These are phyloP conservation scores for Eudorina sp. DNA, from an alignment of 139 green algal genomes.

Conservation along the genomic window DNA sequence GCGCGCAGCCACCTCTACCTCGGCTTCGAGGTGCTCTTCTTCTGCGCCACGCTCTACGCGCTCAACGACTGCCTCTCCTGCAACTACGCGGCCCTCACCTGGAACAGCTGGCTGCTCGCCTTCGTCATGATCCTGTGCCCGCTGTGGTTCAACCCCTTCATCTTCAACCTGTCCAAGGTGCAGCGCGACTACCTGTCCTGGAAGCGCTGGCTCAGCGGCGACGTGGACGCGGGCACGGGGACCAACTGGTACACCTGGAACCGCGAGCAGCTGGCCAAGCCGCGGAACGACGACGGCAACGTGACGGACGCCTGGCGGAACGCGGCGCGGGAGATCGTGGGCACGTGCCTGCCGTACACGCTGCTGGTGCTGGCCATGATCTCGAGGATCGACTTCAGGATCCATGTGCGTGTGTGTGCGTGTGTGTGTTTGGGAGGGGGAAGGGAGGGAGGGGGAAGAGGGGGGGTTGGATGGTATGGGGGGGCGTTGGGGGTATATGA, in stretches of 20 bases:
- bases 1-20: conserved; percentile 81
- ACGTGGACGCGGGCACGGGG: conserved; percentile 21
- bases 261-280: conserved; percentile 26
- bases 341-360: conserved; percentile 18
- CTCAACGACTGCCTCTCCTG: conserved; percentile 17
- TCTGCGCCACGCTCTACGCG: conserved; percentile 26
- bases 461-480: not conserved
- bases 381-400: not conserved
- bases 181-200: conserved; percentile 40
- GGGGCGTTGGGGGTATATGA: no score
- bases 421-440: not conserved
- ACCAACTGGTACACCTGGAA: conserved; percentile 51
- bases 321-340: conserved; percentile 1
- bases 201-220: conserved; percentile 44
- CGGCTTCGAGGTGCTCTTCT: conserved; percentile 72
- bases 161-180: conserved; percentile 49
- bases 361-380: conserved; percentile 34
- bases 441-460: no score
- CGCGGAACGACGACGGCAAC: conserved; percentile 38
- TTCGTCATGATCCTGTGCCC: conserved; percentile 41
- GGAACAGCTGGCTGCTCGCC: conserved; percentile 46
- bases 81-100: conserved; percentile 45
- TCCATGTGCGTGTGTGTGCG: not conserved
- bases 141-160: conserved; percentile 55
- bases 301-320: conserved; percentile 48